Evolutionary conservation across 2,329 filamentous ascomycete species (phyloP).

Genomic region (Dendrostoma leiphaemia): DNA sequence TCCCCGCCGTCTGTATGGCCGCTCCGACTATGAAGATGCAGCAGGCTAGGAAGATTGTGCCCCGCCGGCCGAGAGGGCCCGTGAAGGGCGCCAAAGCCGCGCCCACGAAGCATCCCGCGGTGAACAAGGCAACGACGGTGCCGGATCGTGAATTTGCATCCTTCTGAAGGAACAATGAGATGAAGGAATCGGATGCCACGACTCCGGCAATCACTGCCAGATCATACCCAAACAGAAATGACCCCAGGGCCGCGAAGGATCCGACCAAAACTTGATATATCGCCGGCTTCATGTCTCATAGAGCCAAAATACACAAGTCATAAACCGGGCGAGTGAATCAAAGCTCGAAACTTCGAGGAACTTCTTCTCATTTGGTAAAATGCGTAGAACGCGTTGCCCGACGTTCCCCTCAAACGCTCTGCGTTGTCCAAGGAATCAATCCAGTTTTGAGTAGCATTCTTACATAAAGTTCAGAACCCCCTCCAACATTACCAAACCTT

Average conservation of each 20-base stretch:
- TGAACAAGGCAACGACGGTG: slow-evolving; percentile 9
- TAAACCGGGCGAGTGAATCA: no score
- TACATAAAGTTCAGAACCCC: no score
- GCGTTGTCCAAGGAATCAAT: no score
- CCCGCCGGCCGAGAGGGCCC: slow-evolving; percentile 55
- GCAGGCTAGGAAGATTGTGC: slow-evolving; percentile 56
- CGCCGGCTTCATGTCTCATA: slow-evolving; percentile 11
- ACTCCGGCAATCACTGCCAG: neutral
- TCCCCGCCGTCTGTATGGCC: slow-evolving; percentile 57
- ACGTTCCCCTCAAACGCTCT: no score
- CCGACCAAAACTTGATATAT: slow-evolving; percentile 12
- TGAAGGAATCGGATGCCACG: neutral
- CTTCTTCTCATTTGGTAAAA: no score
- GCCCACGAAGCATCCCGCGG: slow-evolving; percentile 3
- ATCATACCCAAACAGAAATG: neutral
- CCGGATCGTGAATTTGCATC: neutral
- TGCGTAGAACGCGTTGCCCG: no score
- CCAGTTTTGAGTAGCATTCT: no score
- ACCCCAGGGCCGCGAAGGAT: slow-evolving; percentile 2
- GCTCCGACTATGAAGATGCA: slow-evolving; percentile 60
- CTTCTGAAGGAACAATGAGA: neutral
- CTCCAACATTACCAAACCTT: no score
- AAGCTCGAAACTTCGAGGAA: no score
- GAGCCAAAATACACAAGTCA: no score
- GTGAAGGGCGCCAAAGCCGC: slow-evolving; percentile 48